These are phyloP conservation scores for Fusarium mundagurra DNA, from an alignment of 2,329 filamentous ascomycete species.

Conservation along the genomic window DNA sequence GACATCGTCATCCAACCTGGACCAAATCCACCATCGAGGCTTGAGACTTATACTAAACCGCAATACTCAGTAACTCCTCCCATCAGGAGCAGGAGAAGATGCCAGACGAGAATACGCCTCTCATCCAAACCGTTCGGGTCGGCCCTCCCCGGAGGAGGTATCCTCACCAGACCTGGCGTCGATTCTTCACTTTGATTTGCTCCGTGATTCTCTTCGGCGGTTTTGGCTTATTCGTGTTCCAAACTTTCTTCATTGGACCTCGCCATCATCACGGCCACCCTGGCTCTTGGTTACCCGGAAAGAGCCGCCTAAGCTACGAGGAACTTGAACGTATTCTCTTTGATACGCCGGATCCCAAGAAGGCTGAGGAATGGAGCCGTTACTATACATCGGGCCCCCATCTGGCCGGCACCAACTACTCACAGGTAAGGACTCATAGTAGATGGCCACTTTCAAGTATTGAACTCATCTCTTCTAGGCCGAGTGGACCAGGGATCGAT, in stretches of 20 bases:
- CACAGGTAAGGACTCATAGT: slow-evolving; percentile 59
- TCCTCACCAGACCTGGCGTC: slow-evolving; percentile 68
- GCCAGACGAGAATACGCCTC: slow-evolving; percentile 69
- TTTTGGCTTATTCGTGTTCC: slow-evolving; percentile 60
- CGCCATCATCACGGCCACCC: slow-evolving; percentile 48
- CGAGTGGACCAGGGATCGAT: slow-evolving; percentile 77
- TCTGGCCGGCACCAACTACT: slow-evolving; percentile 80
- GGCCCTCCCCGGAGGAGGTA: slow-evolving; percentile 64
- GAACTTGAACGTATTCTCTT: slow-evolving; percentile 67
- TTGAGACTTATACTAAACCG: slow-evolving; percentile 5
- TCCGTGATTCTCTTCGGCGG: slow-evolving; percentile 63
- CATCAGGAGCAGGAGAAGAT: slow-evolving; percentile 48
- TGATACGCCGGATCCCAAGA: slow-evolving; percentile 65
- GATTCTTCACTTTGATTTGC: slow-evolving; percentile 72
- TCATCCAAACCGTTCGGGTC: slow-evolving; percentile 71
- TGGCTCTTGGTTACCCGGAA: slow-evolving; percentile 42
- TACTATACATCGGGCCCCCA: slow-evolving; percentile 84
- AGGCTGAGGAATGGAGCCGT: slow-evolving; percentile 75
- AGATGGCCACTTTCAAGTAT: not conserved
- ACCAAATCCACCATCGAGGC: not conserved
- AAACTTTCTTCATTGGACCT: slow-evolving; percentile 55
- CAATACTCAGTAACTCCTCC: slow-evolving; percentile 16
- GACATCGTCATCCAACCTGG: slow-evolving; percentile 5
- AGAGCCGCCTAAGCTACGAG: slow-evolving; percentile 51
- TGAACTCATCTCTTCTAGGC: slow-evolving; percentile 56